A percentile compares a stretch with the other conserved stretches of the same genome.
These are phyloP conservation scores for Hibiscus mutabilis DNA, from an alignment of 345 rosid species.

Conservation along the genomic window DNA sequence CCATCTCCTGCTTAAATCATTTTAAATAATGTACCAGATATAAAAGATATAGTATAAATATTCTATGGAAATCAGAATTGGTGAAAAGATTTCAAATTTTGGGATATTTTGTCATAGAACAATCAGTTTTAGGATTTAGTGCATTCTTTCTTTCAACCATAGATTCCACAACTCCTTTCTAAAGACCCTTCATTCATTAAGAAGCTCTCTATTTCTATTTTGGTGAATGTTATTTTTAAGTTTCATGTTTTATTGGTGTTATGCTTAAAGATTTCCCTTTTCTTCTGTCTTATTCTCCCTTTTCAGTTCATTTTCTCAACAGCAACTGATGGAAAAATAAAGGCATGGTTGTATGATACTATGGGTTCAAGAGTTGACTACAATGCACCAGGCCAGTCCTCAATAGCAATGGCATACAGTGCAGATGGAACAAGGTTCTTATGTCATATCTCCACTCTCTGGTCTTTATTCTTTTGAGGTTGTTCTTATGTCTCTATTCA, in stretches of 20 bases:
- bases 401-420: slow-evolving; percentile 71
- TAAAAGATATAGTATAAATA: not conserved
- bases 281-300: not conserved
- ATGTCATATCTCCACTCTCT: not conserved
- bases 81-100: not conserved
- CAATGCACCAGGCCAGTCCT: slow-evolving; percentile 71
- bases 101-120: not conserved
- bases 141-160: not conserved
- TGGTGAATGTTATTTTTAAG: not conserved
- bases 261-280: slow-evolving; percentile 6
- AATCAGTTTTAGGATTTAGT: not conserved
- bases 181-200: not conserved
- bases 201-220: slow-evolving; percentile 1
- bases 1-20: not conserved
- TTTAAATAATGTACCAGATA: not conserved
- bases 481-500: not conserved
- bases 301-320: slow-evolving; percentile 70
- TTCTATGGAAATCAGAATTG: not conserved
- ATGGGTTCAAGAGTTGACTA: slow-evolving; percentile 76
- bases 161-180: not conserved
- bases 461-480: slow-evolving; percentile 3
- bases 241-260: not conserved
- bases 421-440: slow-evolving; percentile 76
- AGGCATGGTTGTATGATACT: slow-evolving; percentile 78
- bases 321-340: slow-evolving; percentile 72